These are phyloP conservation scores for Aspergillus arachidicola DNA, from an alignment of 2,329 filamentous ascomycete genomes.

Conservation along the genomic window DNA sequence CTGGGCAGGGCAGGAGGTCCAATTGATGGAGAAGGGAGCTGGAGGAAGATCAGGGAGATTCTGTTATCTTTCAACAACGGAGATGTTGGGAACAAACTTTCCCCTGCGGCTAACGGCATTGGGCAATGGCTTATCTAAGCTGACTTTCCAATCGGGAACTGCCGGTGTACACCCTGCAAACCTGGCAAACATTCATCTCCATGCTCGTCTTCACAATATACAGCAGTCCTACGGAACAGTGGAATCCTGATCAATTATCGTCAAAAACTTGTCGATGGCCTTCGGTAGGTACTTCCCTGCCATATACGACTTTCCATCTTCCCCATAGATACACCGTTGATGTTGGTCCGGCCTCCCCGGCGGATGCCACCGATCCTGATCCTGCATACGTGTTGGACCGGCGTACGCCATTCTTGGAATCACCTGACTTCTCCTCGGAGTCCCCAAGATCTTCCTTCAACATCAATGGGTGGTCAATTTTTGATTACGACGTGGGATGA, in stretches of 20 bases:
- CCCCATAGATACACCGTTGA: background rate
- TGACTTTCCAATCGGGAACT: conserved; percentile 22
- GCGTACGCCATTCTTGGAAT: background rate
- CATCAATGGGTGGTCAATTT: background rate
- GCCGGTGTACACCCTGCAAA: conserved; percentile 37
- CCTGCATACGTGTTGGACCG: background rate
- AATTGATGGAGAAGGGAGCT: conserved; percentile 31
- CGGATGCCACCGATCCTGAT: background rate
- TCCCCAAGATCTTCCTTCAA: background rate
- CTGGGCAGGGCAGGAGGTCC: conserved; percentile 33
- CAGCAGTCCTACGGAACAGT: background rate
- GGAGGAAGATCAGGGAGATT: conserved; percentile 23
- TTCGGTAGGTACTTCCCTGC: background rate
- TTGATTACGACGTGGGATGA: background rate
- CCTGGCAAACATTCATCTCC: conserved; percentile 25
- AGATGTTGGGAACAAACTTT: conserved; percentile 41
- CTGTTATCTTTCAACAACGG: conserved; percentile 35
- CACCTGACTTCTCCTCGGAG: conserved; percentile 6
- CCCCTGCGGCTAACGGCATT: conserved; percentile 32
- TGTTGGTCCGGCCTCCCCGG: background rate
- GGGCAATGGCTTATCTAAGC: conserved; percentile 25
- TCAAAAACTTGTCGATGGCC: background rate
- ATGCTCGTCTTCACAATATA: background rate
- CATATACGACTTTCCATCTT: background rate
- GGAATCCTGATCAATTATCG: background rate